phyloP scores from a whole-genome alignment of 2,329 filamentous ascomycete genomes.

The Xylariaceae sp. region DNA sequence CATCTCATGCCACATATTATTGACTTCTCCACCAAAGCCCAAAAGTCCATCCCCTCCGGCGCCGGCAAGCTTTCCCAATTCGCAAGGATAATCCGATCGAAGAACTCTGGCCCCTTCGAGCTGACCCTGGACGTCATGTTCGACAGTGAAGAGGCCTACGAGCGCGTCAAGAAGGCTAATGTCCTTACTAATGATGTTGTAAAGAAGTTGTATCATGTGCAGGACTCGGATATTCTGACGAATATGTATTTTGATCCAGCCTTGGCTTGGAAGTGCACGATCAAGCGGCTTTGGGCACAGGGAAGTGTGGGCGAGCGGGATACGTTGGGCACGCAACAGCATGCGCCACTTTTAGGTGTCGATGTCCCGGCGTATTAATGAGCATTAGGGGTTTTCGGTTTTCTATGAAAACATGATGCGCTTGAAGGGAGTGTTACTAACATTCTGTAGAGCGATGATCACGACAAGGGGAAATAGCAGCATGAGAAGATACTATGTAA shows the following conservation, averaged over 20 bases:
- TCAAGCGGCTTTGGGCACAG: conserved; percentile 32
- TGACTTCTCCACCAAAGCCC: neutral
- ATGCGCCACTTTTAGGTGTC: conserved; percentile 32
- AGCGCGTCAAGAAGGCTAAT: conserved; percentile 27
- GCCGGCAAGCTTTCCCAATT: conserved; percentile 21
- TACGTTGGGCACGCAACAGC: conserved; percentile 37
- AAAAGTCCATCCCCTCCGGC: neutral
- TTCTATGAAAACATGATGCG: too few species aligned
- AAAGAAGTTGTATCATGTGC: conserved; percentile 24
- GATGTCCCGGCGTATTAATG: conserved; percentile 20
- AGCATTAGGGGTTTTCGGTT: too few species aligned
- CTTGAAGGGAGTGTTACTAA: too few species aligned
- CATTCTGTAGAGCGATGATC: too few species aligned
- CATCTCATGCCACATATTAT: too few species aligned
- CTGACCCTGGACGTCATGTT: conserved; percentile 42
- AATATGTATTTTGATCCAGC: conserved; percentile 36
- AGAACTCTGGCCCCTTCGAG: conserved; percentile 41
- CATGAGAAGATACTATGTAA: too few species aligned
- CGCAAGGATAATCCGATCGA: conserved; percentile 33
- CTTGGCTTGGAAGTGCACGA: conserved; percentile 35
- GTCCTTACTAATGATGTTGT: conserved; percentile 26
- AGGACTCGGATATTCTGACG: conserved; percentile 26
- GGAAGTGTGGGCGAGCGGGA: conserved; percentile 36
- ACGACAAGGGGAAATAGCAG: too few species aligned
- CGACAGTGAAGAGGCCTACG: conserved; percentile 23